Evolutionary conservation across 225 moss, liverwort and hornwort genomes (phyloP).

Genomic region (Thuidium tamariscinum): DNA sequence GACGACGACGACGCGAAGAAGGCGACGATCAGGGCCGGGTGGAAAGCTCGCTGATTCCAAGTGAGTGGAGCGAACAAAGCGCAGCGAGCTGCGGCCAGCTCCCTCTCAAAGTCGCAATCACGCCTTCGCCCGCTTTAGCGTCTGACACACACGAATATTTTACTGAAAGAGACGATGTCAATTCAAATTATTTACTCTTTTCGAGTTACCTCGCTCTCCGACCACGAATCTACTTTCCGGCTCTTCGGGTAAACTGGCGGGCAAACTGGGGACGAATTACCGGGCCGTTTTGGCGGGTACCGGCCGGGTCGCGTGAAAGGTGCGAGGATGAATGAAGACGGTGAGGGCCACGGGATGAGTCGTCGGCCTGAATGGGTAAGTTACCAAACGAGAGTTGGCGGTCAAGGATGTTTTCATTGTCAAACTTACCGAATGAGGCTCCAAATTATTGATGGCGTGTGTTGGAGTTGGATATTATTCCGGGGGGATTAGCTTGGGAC

Average conservation of each 20-base stretch:
- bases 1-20: background rate
- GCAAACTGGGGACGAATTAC: background rate
- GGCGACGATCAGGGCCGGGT: background rate
- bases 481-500: background rate
- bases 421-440: background rate
- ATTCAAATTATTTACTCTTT: background rate
- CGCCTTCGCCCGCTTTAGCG: background rate
- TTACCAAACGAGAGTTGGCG: background rate
- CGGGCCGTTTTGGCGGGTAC: background rate
- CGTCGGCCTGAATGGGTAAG: background rate
- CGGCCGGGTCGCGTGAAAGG: background rate
- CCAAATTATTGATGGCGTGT: background rate
- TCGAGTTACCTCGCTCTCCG: background rate
- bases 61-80: background rate
- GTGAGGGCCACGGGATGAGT: background rate
- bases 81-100: slow-evolving; percentile 10
- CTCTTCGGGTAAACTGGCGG: background rate
- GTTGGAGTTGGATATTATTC: background rate
- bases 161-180: background rate
- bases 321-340: slow-evolving; percentile 6
- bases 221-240: slow-evolving; percentile 2
- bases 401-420: background rate
- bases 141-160: slow-evolving; percentile 4
- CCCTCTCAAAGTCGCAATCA: slow-evolving; percentile 3
- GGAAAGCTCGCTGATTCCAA: background rate